Conservation (phyloP, 148 eudicot genomes). For the Rhododendron molle region DNA sequence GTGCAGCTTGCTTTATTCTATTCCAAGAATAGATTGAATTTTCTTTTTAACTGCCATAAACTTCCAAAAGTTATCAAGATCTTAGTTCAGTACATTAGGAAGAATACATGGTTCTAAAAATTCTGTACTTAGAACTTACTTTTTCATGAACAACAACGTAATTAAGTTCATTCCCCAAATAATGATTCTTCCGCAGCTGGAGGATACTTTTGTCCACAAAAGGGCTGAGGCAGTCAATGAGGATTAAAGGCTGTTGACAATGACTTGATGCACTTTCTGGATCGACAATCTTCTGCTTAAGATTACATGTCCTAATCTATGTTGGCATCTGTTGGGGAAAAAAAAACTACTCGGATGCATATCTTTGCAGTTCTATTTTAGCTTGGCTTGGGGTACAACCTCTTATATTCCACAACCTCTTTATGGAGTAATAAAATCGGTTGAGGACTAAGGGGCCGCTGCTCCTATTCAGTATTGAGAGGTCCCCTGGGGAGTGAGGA, state of each 20-base stretch:
- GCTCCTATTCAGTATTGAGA: neutral
- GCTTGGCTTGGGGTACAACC: neutral
- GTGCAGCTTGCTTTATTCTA: neutral
- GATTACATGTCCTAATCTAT: neutral
- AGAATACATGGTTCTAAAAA: neutral
- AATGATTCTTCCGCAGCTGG: neutral
- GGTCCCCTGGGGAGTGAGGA: neutral
- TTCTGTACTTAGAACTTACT: neutral
- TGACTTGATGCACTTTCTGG: neutral
- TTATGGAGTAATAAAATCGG: neutral
- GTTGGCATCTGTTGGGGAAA: neutral
- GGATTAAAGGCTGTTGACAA: neutral
- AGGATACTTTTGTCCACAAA: neutral
- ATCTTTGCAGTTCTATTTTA: neutral
- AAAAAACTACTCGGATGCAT: neutral
- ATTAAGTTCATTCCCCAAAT: neutral
- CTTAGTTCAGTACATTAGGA: neutral
- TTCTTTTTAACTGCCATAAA: neutral
- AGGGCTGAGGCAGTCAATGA: neutral
- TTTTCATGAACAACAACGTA: neutral
- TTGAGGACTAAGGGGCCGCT: neutral
- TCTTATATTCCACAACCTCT: neutral
- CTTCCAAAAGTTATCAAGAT: neutral
- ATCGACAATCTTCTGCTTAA: neutral
- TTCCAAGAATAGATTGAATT: neutral